phyloP scores from a whole-genome alignment of 129 eudicot species.

The Centella asiatica region DNA sequence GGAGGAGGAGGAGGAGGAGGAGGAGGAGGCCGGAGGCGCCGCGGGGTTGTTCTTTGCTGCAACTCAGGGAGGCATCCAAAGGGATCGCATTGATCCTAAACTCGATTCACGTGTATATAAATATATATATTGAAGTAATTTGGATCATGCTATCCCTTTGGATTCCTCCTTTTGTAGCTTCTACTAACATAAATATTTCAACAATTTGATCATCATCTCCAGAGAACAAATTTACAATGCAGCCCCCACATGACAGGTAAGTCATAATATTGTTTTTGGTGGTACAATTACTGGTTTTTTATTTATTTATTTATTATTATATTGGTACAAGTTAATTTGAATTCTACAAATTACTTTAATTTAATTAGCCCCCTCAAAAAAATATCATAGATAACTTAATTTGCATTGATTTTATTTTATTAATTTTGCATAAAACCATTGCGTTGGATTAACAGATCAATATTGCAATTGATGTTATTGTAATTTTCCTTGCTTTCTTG shows the following conservation, averaged over 20 bases:
- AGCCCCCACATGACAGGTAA: conserved; percentile 1
- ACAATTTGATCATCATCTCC: background rate
- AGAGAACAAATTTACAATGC: background rate
- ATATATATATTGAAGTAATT: conserved; percentile 15
- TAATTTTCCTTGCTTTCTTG: too few relatives aligned
- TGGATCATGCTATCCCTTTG: conserved; percentile 96
- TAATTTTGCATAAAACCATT: too few relatives aligned
- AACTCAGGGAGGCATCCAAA: conserved; percentile 80
- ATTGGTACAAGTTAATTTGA: too few relatives aligned
- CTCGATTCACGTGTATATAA: background rate
- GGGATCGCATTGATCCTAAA: conserved; percentile 98
- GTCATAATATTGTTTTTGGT: background rate
- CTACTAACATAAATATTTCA: background rate
- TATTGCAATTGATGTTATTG: too few relatives aligned
- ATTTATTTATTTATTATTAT: too few relatives aligned
- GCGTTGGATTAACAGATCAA: too few relatives aligned
- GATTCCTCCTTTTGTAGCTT: conserved; percentile 84
- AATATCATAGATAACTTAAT: too few relatives aligned
- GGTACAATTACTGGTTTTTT: background rate
- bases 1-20: background rate
- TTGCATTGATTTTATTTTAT: too few relatives aligned
- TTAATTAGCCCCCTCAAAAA: too few relatives aligned
- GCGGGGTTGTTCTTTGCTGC: too few relatives aligned
- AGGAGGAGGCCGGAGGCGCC: too few relatives aligned
- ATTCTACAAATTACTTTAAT: too few relatives aligned